Percentiles rank a stretch among this genome's conserved stretches.
Conservation (phyloP, 768 basidiomycete species). For the Stropharia rugosoannulata region DNA sequence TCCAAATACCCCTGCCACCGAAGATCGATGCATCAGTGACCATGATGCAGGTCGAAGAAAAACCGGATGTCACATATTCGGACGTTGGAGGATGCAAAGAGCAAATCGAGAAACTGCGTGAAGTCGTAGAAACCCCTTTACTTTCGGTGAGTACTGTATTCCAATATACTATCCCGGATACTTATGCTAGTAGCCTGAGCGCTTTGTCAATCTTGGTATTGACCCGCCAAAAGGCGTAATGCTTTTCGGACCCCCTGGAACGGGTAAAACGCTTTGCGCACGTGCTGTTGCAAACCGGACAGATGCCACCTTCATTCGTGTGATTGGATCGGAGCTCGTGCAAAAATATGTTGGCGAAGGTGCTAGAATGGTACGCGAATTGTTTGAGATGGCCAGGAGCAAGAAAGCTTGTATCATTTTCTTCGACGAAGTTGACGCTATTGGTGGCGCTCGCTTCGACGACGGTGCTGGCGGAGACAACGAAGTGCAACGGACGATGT, state of each 20-base stretch:
- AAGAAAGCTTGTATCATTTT: slow-evolving; percentile 99
- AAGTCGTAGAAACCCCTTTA: slow-evolving; percentile 96
- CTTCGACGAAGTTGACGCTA: slow-evolving; percentile 98
- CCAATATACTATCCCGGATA: not conserved
- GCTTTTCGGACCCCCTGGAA: slow-evolving; percentile 93
- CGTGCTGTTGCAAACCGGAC: slow-evolving; percentile 98
- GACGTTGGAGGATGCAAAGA: slow-evolving; percentile 99
- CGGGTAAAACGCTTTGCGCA: slow-evolving; percentile 98
- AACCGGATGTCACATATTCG: slow-evolving; percentile 96
- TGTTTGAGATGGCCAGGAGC: slow-evolving; percentile 98
- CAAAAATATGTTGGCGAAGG: slow-evolving; percentile 99
- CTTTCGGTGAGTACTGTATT: slow-evolving; percentile 67
- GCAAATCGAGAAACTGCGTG: slow-evolving; percentile 97
- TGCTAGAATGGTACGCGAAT: slow-evolving; percentile 96
- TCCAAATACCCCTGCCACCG: slow-evolving; percentile 96
- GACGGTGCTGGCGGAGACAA: slow-evolving; percentile 99
- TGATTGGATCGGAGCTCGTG: slow-evolving; percentile 98
- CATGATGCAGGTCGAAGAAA: slow-evolving; percentile 99
- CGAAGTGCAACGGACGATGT: slow-evolving; percentile 98
- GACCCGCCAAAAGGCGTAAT: slow-evolving; percentile 99
- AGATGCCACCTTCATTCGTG: slow-evolving; percentile 98
- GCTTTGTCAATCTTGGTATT: slow-evolving; percentile 96
- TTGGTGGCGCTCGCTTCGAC: slow-evolving; percentile 97
- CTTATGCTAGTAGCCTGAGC: slow-evolving; percentile 76
- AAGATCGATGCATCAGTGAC: slow-evolving; percentile 99